Conservation (phyloP, 805 yeast species). For the Kazachstania africana region DNA sequence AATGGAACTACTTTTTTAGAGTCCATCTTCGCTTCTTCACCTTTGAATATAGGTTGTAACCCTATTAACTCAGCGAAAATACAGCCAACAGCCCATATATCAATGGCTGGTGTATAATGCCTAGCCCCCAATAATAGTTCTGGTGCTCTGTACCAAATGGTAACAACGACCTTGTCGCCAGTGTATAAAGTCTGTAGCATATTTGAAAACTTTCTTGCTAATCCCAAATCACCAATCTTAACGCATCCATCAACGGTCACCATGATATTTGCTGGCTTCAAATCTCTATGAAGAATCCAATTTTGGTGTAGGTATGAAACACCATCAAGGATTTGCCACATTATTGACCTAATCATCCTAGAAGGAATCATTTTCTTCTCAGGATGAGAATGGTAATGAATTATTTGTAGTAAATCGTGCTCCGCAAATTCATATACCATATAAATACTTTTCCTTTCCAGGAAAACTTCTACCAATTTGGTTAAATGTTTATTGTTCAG, state of each 20-base stretch:
- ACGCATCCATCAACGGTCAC: constrained; percentile 82
- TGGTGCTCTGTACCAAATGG: constrained; percentile 95
- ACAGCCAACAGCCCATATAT: constrained; percentile 94
- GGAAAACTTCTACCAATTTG: constrained; percentile 64
- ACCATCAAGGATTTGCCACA: constrained; percentile 90
- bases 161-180: constrained; percentile 93
- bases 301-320: constrained; percentile 86
- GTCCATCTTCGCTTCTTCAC: constrained; percentile 95
- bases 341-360: constrained; percentile 64
- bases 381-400: constrained; percentile 89
- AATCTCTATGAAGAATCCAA: constrained; percentile 92
- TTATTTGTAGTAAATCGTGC: constrained; percentile 86
- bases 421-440: constrained; percentile 96
- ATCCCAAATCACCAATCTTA: constrained; percentile 89
- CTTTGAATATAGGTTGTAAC: constrained; percentile 86
- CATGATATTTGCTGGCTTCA: constrained; percentile 97
- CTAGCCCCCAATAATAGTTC: constrained; percentile 83
- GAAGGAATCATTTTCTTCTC: constrained; percentile 71
- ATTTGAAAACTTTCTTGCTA: constrained; percentile 78
- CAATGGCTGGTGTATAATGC: constrained; percentile 87
- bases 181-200: constrained; percentile 78
- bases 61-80: constrained; percentile 85
- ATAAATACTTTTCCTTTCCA: constrained; percentile 82
- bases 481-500: constrained; percentile 71
- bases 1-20: constrained; percentile 88